phyloP scores from a whole-genome alignment of 768 basidiomycete genomes.

The Tricholoma sp. region DNA sequence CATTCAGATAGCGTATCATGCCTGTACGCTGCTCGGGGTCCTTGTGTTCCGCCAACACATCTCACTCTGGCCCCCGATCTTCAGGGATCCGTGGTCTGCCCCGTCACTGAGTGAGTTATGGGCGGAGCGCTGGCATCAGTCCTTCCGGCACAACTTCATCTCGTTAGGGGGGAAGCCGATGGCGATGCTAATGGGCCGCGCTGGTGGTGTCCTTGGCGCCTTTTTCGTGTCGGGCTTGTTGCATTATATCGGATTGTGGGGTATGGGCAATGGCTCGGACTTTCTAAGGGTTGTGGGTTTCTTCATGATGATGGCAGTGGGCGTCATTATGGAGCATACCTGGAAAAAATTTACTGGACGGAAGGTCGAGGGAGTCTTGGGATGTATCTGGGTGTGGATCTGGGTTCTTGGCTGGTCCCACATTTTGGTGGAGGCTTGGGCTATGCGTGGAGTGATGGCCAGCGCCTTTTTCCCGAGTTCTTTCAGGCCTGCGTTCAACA shows the following conservation, averaged over 20 bases:
- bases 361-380: slow-evolving; percentile 41
- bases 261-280: slow-evolving; percentile 50
- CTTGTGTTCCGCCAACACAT: slow-evolving; percentile 43
- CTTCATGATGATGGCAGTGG: slow-evolving; percentile 54
- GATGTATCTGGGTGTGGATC: slow-evolving; percentile 45
- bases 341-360: slow-evolving; percentile 42
- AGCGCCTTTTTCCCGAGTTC: slow-evolving; percentile 32
- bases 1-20: slow-evolving; percentile 39
- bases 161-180: slow-evolving; percentile 44
- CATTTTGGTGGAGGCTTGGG: slow-evolving; percentile 47
- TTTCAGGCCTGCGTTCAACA: slow-evolving; percentile 27
- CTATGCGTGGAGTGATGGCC: slow-evolving; percentile 35
- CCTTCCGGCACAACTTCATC: slow-evolving; percentile 55
- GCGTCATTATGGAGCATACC: slow-evolving; percentile 41
- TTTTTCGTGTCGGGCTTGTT: slow-evolving; percentile 57
- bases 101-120: slow-evolving; percentile 61
- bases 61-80: slow-evolving; percentile 59
- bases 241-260: slow-evolving; percentile 55
- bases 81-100: slow-evolving; percentile 50
- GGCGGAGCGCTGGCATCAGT: slow-evolving; percentile 64
- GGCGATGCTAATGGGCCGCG: slow-evolving; percentile 37
- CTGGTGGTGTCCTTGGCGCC: slow-evolving; percentile 47
- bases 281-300: slow-evolving; percentile 39
- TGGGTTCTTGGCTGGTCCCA: slow-evolving; percentile 48
- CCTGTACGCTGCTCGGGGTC: slow-evolving; percentile 38